Conservation (phyloP, 2,329 filamentous ascomycete species). For the Colletotrichum lentis region DNA sequence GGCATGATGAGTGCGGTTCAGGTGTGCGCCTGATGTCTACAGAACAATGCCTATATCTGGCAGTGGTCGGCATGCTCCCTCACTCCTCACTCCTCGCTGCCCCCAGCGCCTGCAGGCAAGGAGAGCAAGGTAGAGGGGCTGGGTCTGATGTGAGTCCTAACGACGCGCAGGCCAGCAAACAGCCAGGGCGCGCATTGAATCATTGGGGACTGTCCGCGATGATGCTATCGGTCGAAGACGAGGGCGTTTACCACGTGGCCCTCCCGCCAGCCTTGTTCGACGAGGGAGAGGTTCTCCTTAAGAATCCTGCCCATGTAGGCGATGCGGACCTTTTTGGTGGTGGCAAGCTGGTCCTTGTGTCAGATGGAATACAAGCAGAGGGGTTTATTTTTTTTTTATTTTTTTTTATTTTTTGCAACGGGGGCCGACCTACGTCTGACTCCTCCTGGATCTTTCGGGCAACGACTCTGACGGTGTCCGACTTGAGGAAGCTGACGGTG, state of each 20-base stretch:
- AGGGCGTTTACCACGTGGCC: constrained; percentile 81
- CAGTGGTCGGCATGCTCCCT: no score
- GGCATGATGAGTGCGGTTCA: no score
- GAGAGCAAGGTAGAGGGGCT: background rate
- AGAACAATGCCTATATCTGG: background rate
- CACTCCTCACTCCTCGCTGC: background rate
- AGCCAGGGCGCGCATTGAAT: background rate
- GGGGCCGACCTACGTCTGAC: constrained; percentile 62
- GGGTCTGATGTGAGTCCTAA: background rate
- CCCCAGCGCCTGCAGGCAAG: background rate
- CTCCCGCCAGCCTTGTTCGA: constrained; percentile 76
- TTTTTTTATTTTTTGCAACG: no score
- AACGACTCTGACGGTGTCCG: constrained; percentile 71
- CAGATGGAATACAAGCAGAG: background rate
- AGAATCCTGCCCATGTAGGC: constrained; percentile 85
- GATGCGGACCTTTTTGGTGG: constrained; percentile 70
- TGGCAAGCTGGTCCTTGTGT: constrained; percentile 58
- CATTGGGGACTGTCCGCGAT: constrained; percentile 13
- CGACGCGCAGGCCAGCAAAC: background rate
- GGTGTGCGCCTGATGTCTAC: background rate
- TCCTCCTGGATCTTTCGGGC: constrained; percentile 70
- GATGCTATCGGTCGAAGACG: constrained; percentile 62
- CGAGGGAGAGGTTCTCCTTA: constrained; percentile 71
- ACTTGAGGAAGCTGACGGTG: constrained; percentile 62
- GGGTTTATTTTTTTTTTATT: no score